These are phyloP conservation scores for Termitomyces sp. DNA, from an alignment of 768 basidiomycete genomes.

Conservation along the genomic window DNA sequence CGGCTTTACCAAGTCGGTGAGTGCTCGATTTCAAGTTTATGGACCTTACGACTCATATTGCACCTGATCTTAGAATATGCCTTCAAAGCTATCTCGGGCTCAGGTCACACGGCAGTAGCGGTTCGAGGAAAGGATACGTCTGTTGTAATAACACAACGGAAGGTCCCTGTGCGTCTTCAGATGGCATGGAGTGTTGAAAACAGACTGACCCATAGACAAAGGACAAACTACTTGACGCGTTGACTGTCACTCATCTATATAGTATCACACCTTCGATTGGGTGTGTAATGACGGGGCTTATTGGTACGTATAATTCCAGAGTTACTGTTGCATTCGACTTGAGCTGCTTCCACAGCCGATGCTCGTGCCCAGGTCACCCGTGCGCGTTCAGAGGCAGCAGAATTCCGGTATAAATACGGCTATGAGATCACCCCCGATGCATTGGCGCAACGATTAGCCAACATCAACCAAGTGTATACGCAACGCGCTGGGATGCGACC, in stretches of 20 bases:
- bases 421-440: constrained; percentile 98
- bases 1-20: constrained; percentile 98
- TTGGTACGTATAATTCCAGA: constrained; percentile 49
- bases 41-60: constrained; percentile 9
- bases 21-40: constrained; percentile 1
- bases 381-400: constrained; percentile 84
- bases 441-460: constrained; percentile 90
- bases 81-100: constrained; percentile 98
- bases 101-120: constrained; percentile 90
- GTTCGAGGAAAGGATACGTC: constrained; percentile 92
- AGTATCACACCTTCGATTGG: constrained; percentile 96
- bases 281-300: constrained; percentile 96
- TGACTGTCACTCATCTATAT: constrained; percentile 92
- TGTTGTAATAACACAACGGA: constrained; percentile 97
- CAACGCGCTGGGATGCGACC: constrained; percentile 97
- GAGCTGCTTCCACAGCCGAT: constrained; percentile 56
- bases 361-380: constrained; percentile 85
- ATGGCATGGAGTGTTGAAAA: background rate
- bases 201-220: constrained; percentile 23
- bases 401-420: constrained; percentile 94
- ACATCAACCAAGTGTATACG: constrained; percentile 98
- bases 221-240: constrained; percentile 97
- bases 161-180: constrained; percentile 76
- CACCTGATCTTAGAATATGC: constrained; percentile 74
- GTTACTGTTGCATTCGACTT: background rate